Conservation (phyloP, 768 basidiomycete species). For the Termitomyces bulborhizus region DNA sequence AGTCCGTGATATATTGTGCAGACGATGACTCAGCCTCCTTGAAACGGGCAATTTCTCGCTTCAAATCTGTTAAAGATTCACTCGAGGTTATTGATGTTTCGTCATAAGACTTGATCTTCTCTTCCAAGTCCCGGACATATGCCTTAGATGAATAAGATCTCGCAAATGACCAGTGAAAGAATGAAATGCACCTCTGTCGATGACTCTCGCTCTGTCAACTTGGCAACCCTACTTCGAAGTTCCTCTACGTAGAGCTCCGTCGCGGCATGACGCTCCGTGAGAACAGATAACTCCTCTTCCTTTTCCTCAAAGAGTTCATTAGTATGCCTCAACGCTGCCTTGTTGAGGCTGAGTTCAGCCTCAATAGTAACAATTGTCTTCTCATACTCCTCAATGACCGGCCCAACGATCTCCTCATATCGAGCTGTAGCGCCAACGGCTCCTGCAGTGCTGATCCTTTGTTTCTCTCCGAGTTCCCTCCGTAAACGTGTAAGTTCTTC, state of each 20-base stretch:
- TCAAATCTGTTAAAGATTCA: constrained; percentile 77
- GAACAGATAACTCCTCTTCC: constrained; percentile 65
- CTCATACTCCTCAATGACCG: constrained; percentile 98
- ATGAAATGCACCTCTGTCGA: constrained; percentile 72
- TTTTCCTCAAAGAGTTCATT: constrained; percentile 93
- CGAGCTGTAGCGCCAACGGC: constrained; percentile 63
- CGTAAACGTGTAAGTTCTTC: constrained; percentile 80
- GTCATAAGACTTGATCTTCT: constrained; percentile 81
- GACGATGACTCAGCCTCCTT: constrained; percentile 73
- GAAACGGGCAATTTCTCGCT: constrained; percentile 73
- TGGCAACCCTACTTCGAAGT: constrained; percentile 69
- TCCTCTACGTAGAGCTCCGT: constrained; percentile 89
- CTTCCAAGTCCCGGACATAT: constrained; percentile 90
- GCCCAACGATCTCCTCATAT: constrained; percentile 92
- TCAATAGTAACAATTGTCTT: constrained; percentile 95
- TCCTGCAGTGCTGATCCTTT: constrained; percentile 53
- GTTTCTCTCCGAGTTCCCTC: constrained; percentile 71
- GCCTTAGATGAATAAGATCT: constrained; percentile 43
- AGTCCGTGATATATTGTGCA: constrained; percentile 74
- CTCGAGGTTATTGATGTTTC: constrained; percentile 73
- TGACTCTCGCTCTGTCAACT: constrained; percentile 81
- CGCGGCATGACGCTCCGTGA: constrained; percentile 65
- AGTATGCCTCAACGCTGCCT: constrained; percentile 82
- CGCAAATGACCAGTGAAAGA: neutral
- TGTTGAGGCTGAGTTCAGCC: constrained; percentile 81